A percentile compares a stretch with the other conserved stretches of the same genome.
Evolutionary conservation across 768 basidiomycete genomes (phyloP).

Genomic region (Amanita pseudoporphyria): DNA sequence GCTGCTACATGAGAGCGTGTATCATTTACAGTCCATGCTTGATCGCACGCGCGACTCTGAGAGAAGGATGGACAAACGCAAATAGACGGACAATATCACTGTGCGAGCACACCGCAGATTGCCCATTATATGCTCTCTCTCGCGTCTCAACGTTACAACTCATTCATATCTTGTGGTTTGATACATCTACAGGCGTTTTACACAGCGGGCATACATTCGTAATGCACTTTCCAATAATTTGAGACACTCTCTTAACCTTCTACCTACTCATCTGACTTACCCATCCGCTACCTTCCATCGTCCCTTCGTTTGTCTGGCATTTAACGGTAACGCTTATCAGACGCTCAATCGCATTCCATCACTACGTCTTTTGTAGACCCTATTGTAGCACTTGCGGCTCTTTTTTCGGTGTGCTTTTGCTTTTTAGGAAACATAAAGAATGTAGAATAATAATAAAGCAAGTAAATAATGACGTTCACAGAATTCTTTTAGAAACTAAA

Average conservation of each 20-base stretch:
- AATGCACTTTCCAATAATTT: constrained; percentile 1
- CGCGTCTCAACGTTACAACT: not conserved
- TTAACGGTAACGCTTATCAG: not conserved
- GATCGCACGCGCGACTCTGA: constrained; percentile 4
- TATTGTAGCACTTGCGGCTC: not conserved
- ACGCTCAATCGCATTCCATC: not conserved
- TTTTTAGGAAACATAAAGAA: constrained; percentile 2
- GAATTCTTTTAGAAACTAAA: not conserved
- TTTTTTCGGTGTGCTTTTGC: not conserved
- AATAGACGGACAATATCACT: not conserved
- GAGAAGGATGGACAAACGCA: constrained; percentile 2
- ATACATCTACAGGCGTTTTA: constrained; percentile 1
- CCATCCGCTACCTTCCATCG: not conserved
- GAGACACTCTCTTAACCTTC: not conserved
- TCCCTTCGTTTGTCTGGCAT: not conserved
- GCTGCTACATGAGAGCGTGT: constrained; percentile 28
- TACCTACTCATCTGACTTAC: not conserved
- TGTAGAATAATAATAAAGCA: not conserved
- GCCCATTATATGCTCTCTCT: not conserved
- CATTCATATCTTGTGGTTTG: constrained; percentile 1
- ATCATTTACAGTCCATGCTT: constrained; percentile 3
- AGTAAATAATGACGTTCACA: no score
- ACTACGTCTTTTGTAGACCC: constrained; percentile 1
- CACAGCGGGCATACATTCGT: not conserved
- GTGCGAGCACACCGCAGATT: constrained; percentile 1